phyloP scores from a whole-genome alignment of 805 yeast genomes.

The Yarrowia phangngaensis region DNA sequence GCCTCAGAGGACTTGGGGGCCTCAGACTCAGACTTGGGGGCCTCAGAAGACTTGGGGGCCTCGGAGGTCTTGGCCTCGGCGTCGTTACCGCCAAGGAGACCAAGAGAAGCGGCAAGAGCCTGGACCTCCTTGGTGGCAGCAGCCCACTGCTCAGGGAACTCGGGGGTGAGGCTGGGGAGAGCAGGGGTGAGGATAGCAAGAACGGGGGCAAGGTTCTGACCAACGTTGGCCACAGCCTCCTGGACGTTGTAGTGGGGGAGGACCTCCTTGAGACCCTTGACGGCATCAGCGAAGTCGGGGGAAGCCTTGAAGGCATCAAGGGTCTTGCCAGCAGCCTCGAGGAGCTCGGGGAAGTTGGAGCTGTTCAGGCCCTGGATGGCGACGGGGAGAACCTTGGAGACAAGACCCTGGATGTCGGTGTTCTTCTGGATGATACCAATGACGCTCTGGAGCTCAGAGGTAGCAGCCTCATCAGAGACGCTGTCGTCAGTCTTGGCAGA shows the following conservation, averaged over 20 bases:
- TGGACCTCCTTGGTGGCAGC: constrained; percentile 19
- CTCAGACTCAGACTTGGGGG: constrained; percentile 14
- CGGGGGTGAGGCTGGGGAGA: constrained; percentile 26
- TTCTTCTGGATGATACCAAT: constrained; percentile 20
- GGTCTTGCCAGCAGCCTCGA: constrained; percentile 7
- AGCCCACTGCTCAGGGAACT: constrained; percentile 18
- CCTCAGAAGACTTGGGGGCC: not conserved
- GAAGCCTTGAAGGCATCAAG: constrained; percentile 20
- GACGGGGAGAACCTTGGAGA: constrained; percentile 15
- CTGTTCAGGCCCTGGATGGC: constrained; percentile 22
- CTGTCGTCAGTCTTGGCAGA: constrained; percentile 20
- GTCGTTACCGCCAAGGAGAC: constrained; percentile 3
- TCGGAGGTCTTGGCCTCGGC: not conserved
- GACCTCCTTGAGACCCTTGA: constrained; percentile 5
- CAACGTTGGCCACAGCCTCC: constrained; percentile 21
- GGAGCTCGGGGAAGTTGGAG: constrained; percentile 25
- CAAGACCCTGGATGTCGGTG: constrained; percentile 15
- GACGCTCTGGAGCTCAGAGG: constrained; percentile 18
- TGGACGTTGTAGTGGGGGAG: constrained; percentile 21
- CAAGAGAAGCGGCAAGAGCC: constrained; percentile 20
- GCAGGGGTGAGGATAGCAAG: constrained; percentile 10
- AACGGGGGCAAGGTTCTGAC: constrained; percentile 8
- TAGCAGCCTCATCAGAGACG: constrained; percentile 22
- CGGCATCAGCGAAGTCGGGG: constrained; percentile 18
- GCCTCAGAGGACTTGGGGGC: not conserved